A percentile compares a stretch with the other conserved stretches of the same genome.
phyloP scores from a whole-genome alignment of 768 basidiomycete species.

The Suillus fuscotomentosus region DNA sequence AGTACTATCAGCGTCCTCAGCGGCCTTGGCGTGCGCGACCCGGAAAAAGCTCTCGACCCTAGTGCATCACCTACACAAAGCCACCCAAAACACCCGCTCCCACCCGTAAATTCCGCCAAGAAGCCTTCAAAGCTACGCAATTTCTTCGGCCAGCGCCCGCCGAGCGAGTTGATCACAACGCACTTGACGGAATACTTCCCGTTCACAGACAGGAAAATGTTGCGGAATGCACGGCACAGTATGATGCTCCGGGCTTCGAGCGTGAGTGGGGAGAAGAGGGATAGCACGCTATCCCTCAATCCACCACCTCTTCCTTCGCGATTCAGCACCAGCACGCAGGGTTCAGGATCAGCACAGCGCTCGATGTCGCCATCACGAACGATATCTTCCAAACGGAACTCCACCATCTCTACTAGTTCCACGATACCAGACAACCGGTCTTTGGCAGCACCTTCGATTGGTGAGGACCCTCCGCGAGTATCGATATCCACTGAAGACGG shows the following conservation, averaged over 20 bases:
- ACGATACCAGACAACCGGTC: slow-evolving; percentile 37
- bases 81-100: slow-evolving; percentile 18
- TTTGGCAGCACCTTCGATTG: slow-evolving; percentile 15
- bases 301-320: slow-evolving; percentile 38
- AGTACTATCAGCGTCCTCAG: slow-evolving; percentile 94
- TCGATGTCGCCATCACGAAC: slow-evolving; percentile 43
- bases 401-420: slow-evolving; percentile 31
- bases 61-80: slow-evolving; percentile 50
- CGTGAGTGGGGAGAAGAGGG: slow-evolving; percentile 43
- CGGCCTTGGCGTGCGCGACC: slow-evolving; percentile 85
- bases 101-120: slow-evolving; percentile 26
- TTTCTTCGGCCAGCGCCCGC: slow-evolving; percentile 98
- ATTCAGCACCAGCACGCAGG: slow-evolving; percentile 34
- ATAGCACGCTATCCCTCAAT: slow-evolving; percentile 45
- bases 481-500: slow-evolving; percentile 78
- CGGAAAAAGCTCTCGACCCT: slow-evolving; percentile 60
- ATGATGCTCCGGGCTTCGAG: slow-evolving; percentile 66
- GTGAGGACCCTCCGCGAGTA: slow-evolving; percentile 64
- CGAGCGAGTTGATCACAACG: slow-evolving; percentile 93
- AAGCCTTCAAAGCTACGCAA: slow-evolving; percentile 78
- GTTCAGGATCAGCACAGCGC: slow-evolving; percentile 25
- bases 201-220: slow-evolving; percentile 83
- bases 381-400: slow-evolving; percentile 46
- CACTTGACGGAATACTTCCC: slow-evolving; percentile 97
- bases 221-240: slow-evolving; percentile 87